Percentiles rank a stretch among this genome's conserved stretches.
Conservation (phyloP, 2,329 filamentous ascomycete genomes). For the Aspergillus udagawae region DNA sequence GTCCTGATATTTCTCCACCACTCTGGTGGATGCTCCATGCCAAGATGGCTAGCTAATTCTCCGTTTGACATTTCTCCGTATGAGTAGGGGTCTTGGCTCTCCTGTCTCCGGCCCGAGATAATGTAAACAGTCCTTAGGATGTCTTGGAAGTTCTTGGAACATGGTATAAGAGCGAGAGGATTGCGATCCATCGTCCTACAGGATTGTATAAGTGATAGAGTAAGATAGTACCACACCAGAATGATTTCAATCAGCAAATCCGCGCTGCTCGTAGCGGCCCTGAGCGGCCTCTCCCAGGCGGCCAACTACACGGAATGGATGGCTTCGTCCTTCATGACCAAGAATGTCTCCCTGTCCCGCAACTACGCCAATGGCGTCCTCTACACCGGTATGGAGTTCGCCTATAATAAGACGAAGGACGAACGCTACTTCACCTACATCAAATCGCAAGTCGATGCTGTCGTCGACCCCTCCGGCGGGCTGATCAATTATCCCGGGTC, state of each 20-base stretch:
- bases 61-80: neutral
- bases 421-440: constrained; percentile 6
- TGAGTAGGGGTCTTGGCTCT: neutral
- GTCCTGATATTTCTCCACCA: neutral
- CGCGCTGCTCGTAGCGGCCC: neutral
- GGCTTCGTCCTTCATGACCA: constrained; percentile 9
- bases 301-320: constrained; percentile 14
- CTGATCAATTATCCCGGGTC: constrained; percentile 2
- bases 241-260: neutral
- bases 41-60: neutral
- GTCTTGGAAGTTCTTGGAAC: neutral
- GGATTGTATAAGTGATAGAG: too few species aligned
- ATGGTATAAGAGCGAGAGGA: neutral
- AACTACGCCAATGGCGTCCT: constrained; percentile 15
- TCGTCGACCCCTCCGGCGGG: constrained; percentile 5
- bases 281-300: neutral
- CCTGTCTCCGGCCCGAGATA: neutral
- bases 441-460: constrained; percentile 8
- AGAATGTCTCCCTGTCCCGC: constrained; percentile 6
- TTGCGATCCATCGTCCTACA: neutral
- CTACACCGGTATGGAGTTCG: constrained; percentile 10
- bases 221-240: neutral
- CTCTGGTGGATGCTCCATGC: neutral
- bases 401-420: constrained; percentile 13
- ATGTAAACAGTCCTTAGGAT: neutral